These are phyloP conservation scores for Kondoa subrosea DNA, from an alignment of 768 basidiomycete species.

Conservation along the genomic window DNA sequence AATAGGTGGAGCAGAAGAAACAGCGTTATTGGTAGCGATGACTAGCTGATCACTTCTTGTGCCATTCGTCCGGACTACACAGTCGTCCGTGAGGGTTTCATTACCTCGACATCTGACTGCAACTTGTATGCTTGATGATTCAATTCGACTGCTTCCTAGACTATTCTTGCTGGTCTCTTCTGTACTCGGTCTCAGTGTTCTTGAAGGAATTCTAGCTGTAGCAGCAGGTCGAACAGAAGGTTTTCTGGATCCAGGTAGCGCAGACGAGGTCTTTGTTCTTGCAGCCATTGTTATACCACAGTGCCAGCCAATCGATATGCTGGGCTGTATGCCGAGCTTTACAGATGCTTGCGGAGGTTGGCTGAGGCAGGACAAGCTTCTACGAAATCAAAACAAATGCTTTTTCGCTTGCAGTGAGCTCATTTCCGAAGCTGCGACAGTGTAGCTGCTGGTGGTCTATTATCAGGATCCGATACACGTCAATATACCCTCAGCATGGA, in stretches of 20 bases:
- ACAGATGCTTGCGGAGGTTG: no score
- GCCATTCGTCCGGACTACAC: neutral
- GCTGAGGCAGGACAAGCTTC: no score
- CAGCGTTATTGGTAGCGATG: neutral
- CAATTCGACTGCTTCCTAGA: neutral
- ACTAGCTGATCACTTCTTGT: slow-evolving; percentile 8
- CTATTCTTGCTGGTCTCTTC: neutral
- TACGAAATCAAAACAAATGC: neutral
- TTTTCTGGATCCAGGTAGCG: neutral
- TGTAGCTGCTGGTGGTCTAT: no score
- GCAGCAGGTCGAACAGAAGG: neutral
- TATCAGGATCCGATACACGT: neutral
- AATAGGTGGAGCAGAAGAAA: neutral
- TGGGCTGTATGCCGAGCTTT: no score
- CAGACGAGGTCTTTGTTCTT: neutral
- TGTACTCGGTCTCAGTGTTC: neutral
- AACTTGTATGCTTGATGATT: slow-evolving; percentile 7
- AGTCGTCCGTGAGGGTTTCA: slow-evolving; percentile 1
- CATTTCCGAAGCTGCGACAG: neutral
- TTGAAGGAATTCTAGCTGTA: neutral
- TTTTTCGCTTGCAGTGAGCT: neutral
- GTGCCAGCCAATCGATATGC: no score
- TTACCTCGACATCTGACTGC: neutral
- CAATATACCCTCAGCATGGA: slow-evolving; percentile 9
- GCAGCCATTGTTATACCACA: slow-evolving; percentile 4